Evolutionary conservation across 352 stramenopile genomes (phyloP).

Genomic region (Phytophthora brassicae): DNA sequence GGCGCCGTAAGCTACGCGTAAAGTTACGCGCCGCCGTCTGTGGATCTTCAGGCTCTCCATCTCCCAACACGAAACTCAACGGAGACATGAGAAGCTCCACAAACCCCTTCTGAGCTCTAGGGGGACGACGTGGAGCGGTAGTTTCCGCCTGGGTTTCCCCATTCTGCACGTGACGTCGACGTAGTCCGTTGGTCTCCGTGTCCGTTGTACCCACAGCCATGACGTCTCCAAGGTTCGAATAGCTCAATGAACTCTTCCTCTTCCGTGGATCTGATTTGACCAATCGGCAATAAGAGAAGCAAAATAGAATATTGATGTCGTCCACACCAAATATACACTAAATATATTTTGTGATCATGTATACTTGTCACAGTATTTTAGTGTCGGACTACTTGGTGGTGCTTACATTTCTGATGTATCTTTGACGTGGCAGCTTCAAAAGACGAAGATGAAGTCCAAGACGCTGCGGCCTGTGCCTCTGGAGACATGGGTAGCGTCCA

Average conservation of each 20-base stretch:
- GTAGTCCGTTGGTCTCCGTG: conserved; percentile 25
- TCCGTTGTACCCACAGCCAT: conserved; percentile 27
- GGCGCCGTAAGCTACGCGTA: conserved; percentile 49
- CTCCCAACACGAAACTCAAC: conserved; percentile 71
- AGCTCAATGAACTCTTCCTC: no score
- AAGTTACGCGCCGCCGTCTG: conserved; percentile 61
- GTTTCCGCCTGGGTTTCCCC: conserved; percentile 3
- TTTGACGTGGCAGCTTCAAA: no score
- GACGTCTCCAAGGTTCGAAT: background rate
- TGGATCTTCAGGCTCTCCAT: conserved; percentile 68
- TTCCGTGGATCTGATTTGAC: conserved; percentile 18
- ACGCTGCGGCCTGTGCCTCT: conserved; percentile 32
- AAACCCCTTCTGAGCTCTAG: conserved; percentile 53
- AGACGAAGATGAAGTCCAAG: no score
- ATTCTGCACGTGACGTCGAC: conserved; percentile 37
- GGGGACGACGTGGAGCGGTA: conserved; percentile 1
- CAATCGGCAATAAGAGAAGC: no score
- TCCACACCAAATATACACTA: background rate
- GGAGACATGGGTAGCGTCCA: conserved; percentile 57
- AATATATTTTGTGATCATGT: no score
- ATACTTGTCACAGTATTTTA: no score
- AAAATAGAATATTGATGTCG: background rate
- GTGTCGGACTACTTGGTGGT: background rate
- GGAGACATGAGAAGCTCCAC: conserved; percentile 78
- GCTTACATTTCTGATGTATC: background rate